phyloP scores from a whole-genome alignment of 768 basidiomycete genomes.

The Psilocybe cyanescens region DNA sequence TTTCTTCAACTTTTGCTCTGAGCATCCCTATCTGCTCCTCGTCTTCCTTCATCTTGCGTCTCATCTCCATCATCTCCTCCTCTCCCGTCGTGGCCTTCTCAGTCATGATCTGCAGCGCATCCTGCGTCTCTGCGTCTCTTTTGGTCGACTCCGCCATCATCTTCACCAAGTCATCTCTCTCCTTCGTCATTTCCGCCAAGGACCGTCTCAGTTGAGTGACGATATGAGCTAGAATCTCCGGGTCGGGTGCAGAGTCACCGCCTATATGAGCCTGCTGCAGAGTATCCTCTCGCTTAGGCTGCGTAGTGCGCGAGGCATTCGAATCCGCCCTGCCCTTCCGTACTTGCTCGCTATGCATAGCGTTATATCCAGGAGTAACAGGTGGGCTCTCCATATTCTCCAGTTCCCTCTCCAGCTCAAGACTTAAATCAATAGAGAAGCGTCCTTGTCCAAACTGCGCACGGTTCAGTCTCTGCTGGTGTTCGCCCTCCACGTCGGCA shows the following conservation, averaged over 20 bases:
- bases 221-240: constrained; percentile 76
- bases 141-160: constrained; percentile 52
- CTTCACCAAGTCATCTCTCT: constrained; percentile 69
- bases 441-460: constrained; percentile 27
- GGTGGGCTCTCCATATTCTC: constrained; percentile 60
- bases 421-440: constrained; percentile 76
- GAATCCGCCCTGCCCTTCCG: constrained; percentile 2
- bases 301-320: not conserved
- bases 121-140: constrained; percentile 63
- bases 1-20: constrained; percentile 86
- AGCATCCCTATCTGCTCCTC: constrained; percentile 78
- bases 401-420: constrained; percentile 81
- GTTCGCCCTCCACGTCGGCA: constrained; percentile 21
- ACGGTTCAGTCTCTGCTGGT: constrained; percentile 9
- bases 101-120: constrained; percentile 65
- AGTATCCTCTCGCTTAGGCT: constrained; percentile 1
- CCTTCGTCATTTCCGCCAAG: constrained; percentile 64
- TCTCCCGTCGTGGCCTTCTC: constrained; percentile 66
- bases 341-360: constrained; percentile 9
- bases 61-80: constrained; percentile 55
- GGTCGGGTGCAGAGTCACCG: constrained; percentile 56
- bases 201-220: constrained; percentile 73
- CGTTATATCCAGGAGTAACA: constrained; percentile 41
- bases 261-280: constrained; percentile 1
- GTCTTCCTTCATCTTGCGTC: constrained; percentile 64